Percentiles rank a stretch among this genome's conserved stretches.
These are phyloP conservation scores for Rhizoclosmatium sp. DNA, from an alignment of 192 early-diverging fungal species.

Conservation along the genomic window DNA sequence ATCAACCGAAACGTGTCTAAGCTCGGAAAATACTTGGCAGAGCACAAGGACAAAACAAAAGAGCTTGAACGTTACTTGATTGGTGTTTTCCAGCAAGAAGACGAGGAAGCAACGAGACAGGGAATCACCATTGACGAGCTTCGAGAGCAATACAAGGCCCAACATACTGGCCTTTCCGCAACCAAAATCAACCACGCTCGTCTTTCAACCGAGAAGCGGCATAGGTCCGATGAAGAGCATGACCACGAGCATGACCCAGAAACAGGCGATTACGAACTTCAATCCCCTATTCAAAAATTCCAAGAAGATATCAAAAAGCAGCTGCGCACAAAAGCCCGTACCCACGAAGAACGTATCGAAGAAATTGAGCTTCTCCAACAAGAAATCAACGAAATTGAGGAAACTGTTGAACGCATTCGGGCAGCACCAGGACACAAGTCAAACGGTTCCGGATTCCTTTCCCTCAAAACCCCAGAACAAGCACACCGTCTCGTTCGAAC, in stretches of 20 bases:
- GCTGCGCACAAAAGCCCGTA: not conserved
- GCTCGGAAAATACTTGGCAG: constrained; percentile 6
- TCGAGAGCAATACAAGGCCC: not conserved
- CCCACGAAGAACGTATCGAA: not conserved
- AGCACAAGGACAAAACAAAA: constrained; percentile 25
- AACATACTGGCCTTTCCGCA: not conserved
- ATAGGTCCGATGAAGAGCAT: not conserved
- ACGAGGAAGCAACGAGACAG: not conserved
- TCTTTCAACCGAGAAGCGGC: not conserved
- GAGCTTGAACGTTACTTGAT: constrained; percentile 11
- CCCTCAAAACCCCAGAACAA: constrained; percentile 15
- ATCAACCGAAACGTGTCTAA: constrained; percentile 14
- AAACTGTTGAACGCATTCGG: constrained; percentile 11
- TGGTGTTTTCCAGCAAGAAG: constrained; percentile 5
- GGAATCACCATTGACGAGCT: not conserved
- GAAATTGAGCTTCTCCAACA: constrained; percentile 6
- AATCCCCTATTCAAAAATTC: not conserved
- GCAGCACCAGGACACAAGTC: constrained; percentile 7
- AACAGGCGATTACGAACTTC: not conserved
- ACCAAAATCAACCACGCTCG: not conserved
- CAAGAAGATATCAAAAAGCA: not conserved
- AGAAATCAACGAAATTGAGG: constrained; percentile 22
- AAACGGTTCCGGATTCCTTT: constrained; percentile 24
- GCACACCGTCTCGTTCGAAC: constrained; percentile 19
- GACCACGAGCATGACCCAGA: not conserved